Evolutionary conservation across 768 basidiomycete species (phyloP).

Genomic region (Clitopilus hobsonii): DNA sequence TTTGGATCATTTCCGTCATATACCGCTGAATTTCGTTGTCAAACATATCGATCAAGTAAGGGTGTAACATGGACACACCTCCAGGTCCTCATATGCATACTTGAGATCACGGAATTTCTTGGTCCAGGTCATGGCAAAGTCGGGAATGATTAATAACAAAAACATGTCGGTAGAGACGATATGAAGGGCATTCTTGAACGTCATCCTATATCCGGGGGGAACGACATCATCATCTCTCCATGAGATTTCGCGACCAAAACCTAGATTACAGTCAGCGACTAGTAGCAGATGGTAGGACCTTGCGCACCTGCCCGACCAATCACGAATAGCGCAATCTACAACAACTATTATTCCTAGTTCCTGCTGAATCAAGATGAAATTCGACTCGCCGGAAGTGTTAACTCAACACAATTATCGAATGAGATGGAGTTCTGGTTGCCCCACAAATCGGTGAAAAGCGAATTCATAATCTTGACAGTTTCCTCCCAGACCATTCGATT

Average conservation of each 20-base stretch:
- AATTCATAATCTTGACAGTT: conserved; percentile 35
- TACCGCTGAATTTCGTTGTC: conserved; percentile 25
- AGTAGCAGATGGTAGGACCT: background rate
- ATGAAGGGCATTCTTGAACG: conserved; percentile 46
- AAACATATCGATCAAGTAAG: background rate
- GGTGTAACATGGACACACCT: conserved; percentile 21
- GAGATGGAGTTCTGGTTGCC: conserved; percentile 30
- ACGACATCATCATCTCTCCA: conserved; percentile 37
- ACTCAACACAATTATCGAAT: conserved; percentile 42
- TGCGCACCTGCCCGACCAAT: conserved; percentile 47
- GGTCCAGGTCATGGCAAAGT: conserved; percentile 32
- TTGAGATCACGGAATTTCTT: conserved; percentile 22
- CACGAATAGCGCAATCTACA: conserved; percentile 50
- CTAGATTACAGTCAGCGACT: conserved; percentile 15
- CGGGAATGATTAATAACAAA: conserved; percentile 33
- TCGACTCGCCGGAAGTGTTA: conserved; percentile 46
- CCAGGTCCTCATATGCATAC: conserved; percentile 38
- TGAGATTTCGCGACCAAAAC: conserved; percentile 47
- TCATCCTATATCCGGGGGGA: conserved; percentile 39
- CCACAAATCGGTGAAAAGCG: conserved; percentile 47
- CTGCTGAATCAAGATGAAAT: background rate
- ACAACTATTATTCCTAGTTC: conserved; percentile 7
- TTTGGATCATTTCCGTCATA: conserved; percentile 50
- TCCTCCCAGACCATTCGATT: conserved; percentile 47
- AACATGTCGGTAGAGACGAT: conserved; percentile 32